Percentiles rank a stretch among this genome's conserved stretches.
phyloP scores from a whole-genome alignment of 176 grass and related monocot genomes.

The Zoysia japonica region DNA sequence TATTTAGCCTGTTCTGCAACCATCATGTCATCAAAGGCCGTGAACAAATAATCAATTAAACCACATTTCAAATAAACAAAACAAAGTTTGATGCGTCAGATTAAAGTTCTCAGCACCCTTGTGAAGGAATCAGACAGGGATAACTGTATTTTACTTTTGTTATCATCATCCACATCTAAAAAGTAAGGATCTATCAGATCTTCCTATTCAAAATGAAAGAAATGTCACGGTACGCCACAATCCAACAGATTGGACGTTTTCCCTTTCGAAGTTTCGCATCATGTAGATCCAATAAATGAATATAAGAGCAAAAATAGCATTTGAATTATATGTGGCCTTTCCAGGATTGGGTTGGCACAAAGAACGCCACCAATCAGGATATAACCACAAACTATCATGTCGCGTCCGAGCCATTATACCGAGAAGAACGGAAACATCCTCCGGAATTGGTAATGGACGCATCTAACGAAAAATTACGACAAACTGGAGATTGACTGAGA shows the following conservation, averaged over 20 bases:
- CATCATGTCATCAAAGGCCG: constrained; percentile 64
- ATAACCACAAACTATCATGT: constrained; percentile 58
- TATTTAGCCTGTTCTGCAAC: constrained; percentile 31
- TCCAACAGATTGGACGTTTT: neutral
- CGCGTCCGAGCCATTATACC: constrained; percentile 71
- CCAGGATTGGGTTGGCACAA: constrained; percentile 57
- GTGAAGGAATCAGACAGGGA: constrained; percentile 66
- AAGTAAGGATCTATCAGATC: constrained; percentile 51
- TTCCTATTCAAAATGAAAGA: constrained; percentile 69
- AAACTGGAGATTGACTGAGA: neutral
- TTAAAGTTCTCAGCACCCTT: constrained; percentile 59
- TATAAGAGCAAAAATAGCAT: neutral
- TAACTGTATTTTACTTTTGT: constrained; percentile 62
- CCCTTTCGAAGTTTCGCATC: constrained; percentile 48
- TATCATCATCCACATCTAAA: constrained; percentile 64
- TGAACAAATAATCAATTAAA: neutral
- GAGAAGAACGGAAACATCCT: constrained; percentile 47
- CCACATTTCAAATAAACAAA: too few relatives aligned
- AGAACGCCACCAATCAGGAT: constrained; percentile 72
- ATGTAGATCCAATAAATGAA: constrained; percentile 41
- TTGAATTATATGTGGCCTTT: constrained; percentile 57
- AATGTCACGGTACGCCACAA: constrained; percentile 36
- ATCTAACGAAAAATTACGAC: neutral
- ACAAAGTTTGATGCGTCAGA: constrained; percentile 46
- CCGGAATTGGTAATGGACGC: constrained; percentile 73